These are phyloP conservation scores for Collybia mongolica DNA, from an alignment of 768 basidiomycete species.

Conservation along the genomic window DNA sequence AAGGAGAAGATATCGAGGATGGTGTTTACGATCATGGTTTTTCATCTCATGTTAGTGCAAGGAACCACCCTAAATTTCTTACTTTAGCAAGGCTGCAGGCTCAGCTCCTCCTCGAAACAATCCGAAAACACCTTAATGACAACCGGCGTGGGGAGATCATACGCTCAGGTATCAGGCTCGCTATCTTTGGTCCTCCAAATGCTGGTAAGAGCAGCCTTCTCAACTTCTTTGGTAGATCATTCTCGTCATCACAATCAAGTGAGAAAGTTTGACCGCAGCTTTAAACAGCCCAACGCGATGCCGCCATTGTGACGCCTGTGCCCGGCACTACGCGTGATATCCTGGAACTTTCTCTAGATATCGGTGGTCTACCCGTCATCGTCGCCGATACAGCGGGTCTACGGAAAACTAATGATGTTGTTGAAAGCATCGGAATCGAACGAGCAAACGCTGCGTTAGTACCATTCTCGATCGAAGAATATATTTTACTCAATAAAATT, in stretches of 20 bases:
- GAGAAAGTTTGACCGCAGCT: background rate
- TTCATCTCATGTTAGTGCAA: background rate
- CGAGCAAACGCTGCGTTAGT: slow-evolving; percentile 69
- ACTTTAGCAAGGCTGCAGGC: slow-evolving; percentile 54
- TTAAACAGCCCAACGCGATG: slow-evolving; percentile 72
- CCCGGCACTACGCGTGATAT: slow-evolving; percentile 92
- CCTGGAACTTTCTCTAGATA: slow-evolving; percentile 80
- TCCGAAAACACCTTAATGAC: slow-evolving; percentile 63
- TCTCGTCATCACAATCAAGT: background rate
- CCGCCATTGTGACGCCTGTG: slow-evolving; percentile 84
- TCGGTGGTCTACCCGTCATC: slow-evolving; percentile 82
- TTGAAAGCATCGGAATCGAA: slow-evolving; percentile 82
- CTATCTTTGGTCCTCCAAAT: slow-evolving; percentile 92
- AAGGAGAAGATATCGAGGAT: slow-evolving; percentile 89
- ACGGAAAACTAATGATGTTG: slow-evolving; percentile 61
- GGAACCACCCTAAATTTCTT: background rate
- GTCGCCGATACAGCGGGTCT: slow-evolving; percentile 88
- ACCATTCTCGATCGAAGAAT: background rate
- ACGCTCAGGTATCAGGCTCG: slow-evolving; percentile 76
- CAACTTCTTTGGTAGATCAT: slow-evolving; percentile 72
- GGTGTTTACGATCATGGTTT: slow-evolving; percentile 72
- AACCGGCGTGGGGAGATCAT: slow-evolving; percentile 80
- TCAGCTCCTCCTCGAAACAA: slow-evolving; percentile 42
- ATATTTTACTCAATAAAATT: background rate
- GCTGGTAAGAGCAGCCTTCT: slow-evolving; percentile 91